Base-by-base conservation (phyloP, 1,284 basidiomycete genomes). In the Microbotryum saponariae region DNA sequence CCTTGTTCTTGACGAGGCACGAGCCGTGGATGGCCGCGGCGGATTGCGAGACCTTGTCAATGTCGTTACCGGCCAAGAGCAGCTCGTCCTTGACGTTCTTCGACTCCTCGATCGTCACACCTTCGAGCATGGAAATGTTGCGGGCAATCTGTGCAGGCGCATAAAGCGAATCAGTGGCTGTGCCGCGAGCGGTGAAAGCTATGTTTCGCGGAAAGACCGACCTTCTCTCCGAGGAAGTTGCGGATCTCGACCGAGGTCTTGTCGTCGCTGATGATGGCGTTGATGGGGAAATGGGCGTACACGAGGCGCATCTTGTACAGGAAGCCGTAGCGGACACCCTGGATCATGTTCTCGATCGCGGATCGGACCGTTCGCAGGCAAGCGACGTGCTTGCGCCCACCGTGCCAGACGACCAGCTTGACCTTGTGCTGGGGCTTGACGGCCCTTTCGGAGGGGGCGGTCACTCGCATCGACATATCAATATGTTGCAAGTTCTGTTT, bases 211-310 rank as follows among this genome's bases (percentile, higher is more conserved):
- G 6, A 27, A 27, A 27, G 27, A 42, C 37, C 5, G 37, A 42
- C 37, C 89, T 94, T 78, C 74, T 78, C 78, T 61, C 77, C 77
- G 57, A 59, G 51, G 82, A 97, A 98, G 82, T 98, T 98, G 74
- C 97, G 87, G 80, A 99, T 98, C 79, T 98, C 94, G 64, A 97
- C 78, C 58, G 85, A 81, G 60, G 76, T 76, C 62, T 90, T 91
- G 72, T 80, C 80, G 51, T 88, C 86, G 77, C 88, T 86, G 75
- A 97, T 91, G 78, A 98, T 97, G 77, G 90, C 88, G 83, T 99
- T 98, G 83, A 99, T 97, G 70, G 96, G 96, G 84, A 99, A 99
- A 84, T 99, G 96, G 74, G 96, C 96, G 77, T 98, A 99, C 63
- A 98, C 96, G 46, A 93, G 72, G 58, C 76, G 89, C 91, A 97